These are phyloP conservation scores for Punica granatum DNA, from an alignment of 345 rosid species.

Conservation along the genomic window DNA sequence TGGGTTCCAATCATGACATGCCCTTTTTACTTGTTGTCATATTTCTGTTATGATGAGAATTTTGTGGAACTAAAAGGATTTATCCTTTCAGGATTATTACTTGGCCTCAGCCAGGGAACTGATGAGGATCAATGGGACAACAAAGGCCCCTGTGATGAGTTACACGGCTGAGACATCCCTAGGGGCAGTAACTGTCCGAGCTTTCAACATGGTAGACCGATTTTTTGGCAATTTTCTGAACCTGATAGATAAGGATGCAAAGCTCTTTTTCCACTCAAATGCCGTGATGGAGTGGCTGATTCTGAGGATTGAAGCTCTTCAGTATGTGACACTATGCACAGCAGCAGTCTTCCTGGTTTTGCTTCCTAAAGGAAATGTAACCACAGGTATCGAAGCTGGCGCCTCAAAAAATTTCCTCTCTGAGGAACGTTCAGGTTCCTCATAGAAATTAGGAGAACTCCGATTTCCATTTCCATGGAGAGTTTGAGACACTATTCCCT, in stretches of 20 bases:
- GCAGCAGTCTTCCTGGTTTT: conserved; percentile 65
- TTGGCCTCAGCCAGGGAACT: conserved; percentile 73
- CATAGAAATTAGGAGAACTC: too few species aligned
- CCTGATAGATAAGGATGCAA: conserved; percentile 68
- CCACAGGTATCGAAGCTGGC: conserved; percentile 37
- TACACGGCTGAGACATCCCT: conserved; percentile 82
- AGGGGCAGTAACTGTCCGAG: conserved; percentile 77
- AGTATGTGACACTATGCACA: conserved; percentile 55
- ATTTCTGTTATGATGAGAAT: background rate
- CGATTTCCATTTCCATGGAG: too few species aligned
- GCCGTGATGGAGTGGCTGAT: conserved; percentile 80
- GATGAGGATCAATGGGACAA: conserved; percentile 79
- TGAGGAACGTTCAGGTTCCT: background rate
- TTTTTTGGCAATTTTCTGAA: conserved; percentile 51
- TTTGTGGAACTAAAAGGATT: background rate
- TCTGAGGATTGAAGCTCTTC: conserved; percentile 62
- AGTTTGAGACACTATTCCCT: too few species aligned
- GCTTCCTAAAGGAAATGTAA: conserved; percentile 52
- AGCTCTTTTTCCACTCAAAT: conserved; percentile 67
- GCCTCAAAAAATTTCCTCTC: background rate
- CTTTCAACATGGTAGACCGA: conserved; percentile 53
- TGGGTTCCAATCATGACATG: conserved; percentile 1
- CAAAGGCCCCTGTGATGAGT: conserved; percentile 92
- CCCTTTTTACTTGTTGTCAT: background rate
- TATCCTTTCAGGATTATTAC: conserved; percentile 50